Conservation (phyloP, 2,329 filamentous ascomycete genomes). For the Fusarium torreyae region DNA sequence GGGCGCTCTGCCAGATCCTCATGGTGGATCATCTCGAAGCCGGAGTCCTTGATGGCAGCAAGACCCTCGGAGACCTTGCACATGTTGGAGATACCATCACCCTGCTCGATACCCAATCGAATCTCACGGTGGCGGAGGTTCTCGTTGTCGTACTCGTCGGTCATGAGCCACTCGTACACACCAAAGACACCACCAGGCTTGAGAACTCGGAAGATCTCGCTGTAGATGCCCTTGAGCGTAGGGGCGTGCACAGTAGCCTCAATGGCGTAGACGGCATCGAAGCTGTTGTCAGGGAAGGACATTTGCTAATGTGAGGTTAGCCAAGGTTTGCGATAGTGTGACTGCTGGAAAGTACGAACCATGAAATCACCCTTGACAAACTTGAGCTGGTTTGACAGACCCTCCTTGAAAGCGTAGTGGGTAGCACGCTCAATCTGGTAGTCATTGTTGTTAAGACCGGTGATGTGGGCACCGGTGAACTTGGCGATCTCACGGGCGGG, state of each 20-base stretch:
- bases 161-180: conserved; percentile 99
- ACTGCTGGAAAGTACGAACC: conserved; percentile 60
- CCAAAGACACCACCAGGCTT: conserved; percentile 97
- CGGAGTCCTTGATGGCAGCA: conserved; percentile 86
- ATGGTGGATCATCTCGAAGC: conserved; percentile 85
- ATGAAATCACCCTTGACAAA: conserved; percentile 99
- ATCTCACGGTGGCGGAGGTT: conserved; percentile 91
- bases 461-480: conserved; percentile 90
- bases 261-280: conserved; percentile 97
- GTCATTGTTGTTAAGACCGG: conserved; percentile 98
- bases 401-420: conserved; percentile 85
- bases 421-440: conserved; percentile 98
- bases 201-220: conserved; percentile 92
- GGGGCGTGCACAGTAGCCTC: conserved; percentile 97
- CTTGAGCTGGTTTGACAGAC: conserved; percentile 81
- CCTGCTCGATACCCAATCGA: conserved; percentile 93
- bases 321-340: not conserved
- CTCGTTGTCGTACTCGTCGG: conserved; percentile 90
- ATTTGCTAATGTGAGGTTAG: conserved; percentile 76
- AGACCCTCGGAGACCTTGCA: conserved; percentile 87
- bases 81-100: conserved; percentile 98
- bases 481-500: conserved; percentile 96
- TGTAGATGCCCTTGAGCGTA: conserved; percentile 90
- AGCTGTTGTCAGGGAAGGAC: conserved; percentile 91
- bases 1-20: conserved; percentile 88